phyloP scores from a whole-genome alignment of 169 alveolate genomes.

The Plasmodium cynomolgi region DNA sequence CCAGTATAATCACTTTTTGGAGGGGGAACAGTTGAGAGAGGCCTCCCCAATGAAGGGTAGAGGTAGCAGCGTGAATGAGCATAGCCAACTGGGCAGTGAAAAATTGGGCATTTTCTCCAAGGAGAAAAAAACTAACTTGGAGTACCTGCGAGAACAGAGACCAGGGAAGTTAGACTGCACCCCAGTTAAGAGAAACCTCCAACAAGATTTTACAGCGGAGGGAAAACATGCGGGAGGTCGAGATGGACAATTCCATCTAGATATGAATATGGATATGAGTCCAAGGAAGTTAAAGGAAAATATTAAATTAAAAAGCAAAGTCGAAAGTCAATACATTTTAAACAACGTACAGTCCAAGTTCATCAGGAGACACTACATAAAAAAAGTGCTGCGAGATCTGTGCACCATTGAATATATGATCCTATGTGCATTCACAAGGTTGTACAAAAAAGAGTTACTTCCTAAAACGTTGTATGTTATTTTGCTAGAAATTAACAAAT shows the following conservation, averaged over 20 bases:
- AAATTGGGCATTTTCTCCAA: conserved; percentile 17
- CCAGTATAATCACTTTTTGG: not conserved
- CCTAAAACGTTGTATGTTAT: conserved; percentile 68
- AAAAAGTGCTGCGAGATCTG: conserved; percentile 52
- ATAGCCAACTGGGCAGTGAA: not conserved
- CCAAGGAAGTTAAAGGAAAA: conserved; percentile 66
- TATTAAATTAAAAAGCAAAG: conserved; percentile 41
- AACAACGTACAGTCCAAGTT: conserved; percentile 65
- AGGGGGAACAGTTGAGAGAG: not conserved
- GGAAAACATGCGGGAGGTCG: not conserved
- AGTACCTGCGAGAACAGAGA: conserved; percentile 22
- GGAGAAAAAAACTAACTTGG: conserved; percentile 36
- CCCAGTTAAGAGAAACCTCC: conserved; percentile 27
- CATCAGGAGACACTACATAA: conserved; percentile 65
- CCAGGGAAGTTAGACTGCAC: conserved; percentile 57
- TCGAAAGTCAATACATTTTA: conserved; percentile 62
- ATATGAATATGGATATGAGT: conserved; percentile 57
- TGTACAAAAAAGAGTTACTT: conserved; percentile 57
- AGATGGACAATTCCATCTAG: conserved; percentile 3
- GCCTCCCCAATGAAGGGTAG: not conserved
- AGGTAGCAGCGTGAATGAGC: not conserved
- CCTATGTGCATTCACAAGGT: conserved; percentile 64
- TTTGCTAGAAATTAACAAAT: conserved; percentile 60
- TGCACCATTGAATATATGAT: conserved; percentile 64
- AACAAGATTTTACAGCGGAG: not conserved